These are phyloP conservation scores for Fusarium subglutinans DNA, from an alignment of 2,329 filamentous ascomycete species.

Conservation along the genomic window DNA sequence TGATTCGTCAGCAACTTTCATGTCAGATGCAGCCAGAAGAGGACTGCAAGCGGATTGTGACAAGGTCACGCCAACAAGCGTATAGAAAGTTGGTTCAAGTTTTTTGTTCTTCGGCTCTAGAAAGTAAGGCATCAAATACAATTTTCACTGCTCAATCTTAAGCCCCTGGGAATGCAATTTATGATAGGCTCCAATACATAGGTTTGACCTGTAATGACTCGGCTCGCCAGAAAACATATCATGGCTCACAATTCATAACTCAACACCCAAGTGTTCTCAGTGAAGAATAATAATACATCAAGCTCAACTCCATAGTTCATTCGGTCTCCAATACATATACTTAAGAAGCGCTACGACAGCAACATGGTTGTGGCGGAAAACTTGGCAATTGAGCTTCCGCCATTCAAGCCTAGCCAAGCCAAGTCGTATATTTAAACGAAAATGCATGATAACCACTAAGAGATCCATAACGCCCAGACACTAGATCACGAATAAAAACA, in stretches of 20 bases:
- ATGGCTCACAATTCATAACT: background rate
- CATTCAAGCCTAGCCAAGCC: too few relatives aligned
- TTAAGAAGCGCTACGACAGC: background rate
- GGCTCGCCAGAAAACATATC: background rate
- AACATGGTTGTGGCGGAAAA: background rate
- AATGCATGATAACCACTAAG: background rate
- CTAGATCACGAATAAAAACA: conserved; percentile 6
- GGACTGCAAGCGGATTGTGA: background rate
- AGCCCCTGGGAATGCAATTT: background rate
- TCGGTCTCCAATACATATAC: background rate
- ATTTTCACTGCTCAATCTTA: background rate
- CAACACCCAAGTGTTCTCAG: background rate
- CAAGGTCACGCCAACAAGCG: background rate
- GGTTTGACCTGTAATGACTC: background rate
- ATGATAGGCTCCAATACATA: background rate
- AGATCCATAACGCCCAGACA: background rate
- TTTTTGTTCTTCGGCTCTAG: background rate
- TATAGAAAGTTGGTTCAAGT: background rate
- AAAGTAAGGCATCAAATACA: background rate
- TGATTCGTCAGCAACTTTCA: background rate
- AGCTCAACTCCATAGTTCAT: background rate
- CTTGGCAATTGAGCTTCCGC: background rate
- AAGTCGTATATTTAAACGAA: background rate
- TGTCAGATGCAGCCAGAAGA: background rate
- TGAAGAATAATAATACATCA: too few relatives aligned